A percentile compares a stretch with the other conserved stretches of the same genome.
phyloP scores from a whole-genome alignment of 2,329 filamentous ascomycete genomes.

The Colletotrichum ledebouriae region DNA sequence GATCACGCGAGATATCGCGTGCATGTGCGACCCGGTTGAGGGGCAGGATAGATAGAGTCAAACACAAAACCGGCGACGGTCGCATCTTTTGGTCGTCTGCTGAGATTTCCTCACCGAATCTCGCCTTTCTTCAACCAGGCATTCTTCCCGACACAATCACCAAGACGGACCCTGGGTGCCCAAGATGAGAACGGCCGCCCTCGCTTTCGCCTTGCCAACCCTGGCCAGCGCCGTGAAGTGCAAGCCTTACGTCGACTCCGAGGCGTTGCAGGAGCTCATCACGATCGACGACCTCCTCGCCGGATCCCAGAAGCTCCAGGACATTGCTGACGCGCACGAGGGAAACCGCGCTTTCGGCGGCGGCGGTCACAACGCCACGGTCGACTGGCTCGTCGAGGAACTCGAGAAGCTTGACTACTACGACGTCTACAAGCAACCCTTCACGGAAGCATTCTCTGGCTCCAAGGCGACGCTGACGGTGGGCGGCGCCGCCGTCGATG shows the following conservation, averaged over 20 bases:
- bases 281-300: slow-evolving; percentile 57
- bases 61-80: background rate
- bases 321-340: slow-evolving; percentile 57
- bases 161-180: background rate
- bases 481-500: slow-evolving; percentile 47
- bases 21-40: slow-evolving; percentile 7
- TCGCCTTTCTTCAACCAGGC: background rate
- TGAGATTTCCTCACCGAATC: background rate
- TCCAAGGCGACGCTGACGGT: slow-evolving; percentile 50
- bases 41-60: background rate
- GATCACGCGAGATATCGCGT: slow-evolving; percentile 25
- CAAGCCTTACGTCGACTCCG: slow-evolving; percentile 54
- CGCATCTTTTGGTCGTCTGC: background rate
- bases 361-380: slow-evolving; percentile 60
- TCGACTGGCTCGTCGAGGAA: slow-evolving; percentile 59
- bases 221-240: slow-evolving; percentile 46
- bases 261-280: slow-evolving; percentile 56
- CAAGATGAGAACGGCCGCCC: slow-evolving; percentile 44
- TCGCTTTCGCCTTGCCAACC: slow-evolving; percentile 46
- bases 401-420: slow-evolving; percentile 56
- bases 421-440: slow-evolving; percentile 60
- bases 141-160: background rate
- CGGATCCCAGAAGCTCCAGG: slow-evolving; percentile 60
- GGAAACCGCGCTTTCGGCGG: slow-evolving; percentile 60
- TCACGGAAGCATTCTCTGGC: slow-evolving; percentile 55